Base-by-base conservation (phyloP, 2,329 filamentous ascomycete species). In the Coniochaeta prunicola region DNA sequence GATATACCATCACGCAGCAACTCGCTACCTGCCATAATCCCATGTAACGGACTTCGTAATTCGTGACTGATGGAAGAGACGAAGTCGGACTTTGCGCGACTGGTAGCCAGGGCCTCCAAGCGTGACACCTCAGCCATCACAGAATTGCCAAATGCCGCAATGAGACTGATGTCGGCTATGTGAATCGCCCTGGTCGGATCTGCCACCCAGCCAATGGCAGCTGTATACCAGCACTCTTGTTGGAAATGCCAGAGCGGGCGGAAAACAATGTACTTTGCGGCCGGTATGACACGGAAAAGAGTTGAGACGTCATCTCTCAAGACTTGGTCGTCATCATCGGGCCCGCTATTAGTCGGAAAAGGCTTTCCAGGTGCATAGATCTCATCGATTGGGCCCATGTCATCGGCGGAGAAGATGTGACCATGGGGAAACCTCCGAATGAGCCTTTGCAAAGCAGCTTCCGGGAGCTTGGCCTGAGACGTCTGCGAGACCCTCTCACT, bases 51-150 rank as follows among this genome's bases (percentile, higher is more conserved):
- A 3, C 77, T 81, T n/a, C 81, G 73, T 7, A 85, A 69, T 62
- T 85, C 82, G 66, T 85, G 82, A 28, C 78, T 81, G 48, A 85
- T 77, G 7, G 78, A 83, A 1, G 78, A 80, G 24, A 84, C 77
- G 60, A 85, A 81, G 59, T 82, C 80, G 0, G 77, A 77, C 66
- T 82, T 81, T 38, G 78, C 77, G 61, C 70, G 71, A 54, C 73
- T 73, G 7, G 72, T 70, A 13, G 67, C 63, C 6, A 69, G 53
- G 0, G 68, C 66, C 53, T 73, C 68, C 1, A 83, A 63, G 9
- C 80, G 74, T 1, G 77, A 76, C 8, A 85, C 71, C 59, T 85
- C 81, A 0, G 78, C 75, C 80, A 85, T 84, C 33, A 83, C 77
- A 1, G 76, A 77, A 59, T 80, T 79, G 1, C 77, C 75, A 64